These are phyloP conservation scores for Blastocystis sp. DNA, from an alignment of 352 stramenopile species.

Conservation along the genomic window DNA sequence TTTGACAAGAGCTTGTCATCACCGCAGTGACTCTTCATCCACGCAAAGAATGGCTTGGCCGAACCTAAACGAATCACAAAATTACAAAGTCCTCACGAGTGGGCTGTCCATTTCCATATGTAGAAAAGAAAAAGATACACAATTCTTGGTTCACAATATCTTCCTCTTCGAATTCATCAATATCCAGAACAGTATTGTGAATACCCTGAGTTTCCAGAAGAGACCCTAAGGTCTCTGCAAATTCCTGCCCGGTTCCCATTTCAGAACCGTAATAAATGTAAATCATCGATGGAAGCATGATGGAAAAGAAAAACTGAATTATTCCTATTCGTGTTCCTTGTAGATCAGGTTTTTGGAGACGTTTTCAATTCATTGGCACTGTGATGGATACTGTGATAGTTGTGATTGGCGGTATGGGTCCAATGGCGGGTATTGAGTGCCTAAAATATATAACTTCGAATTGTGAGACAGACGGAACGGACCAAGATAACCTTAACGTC, in stretches of 20 bases:
- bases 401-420: conserved; percentile 53
- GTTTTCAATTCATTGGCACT: not conserved
- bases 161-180: conserved; percentile 56
- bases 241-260: conserved; percentile 58
- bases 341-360: not conserved
- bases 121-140: conserved; percentile 65
- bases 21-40: conserved; percentile 63
- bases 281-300: conserved; percentile 12
- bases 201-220: conserved; percentile 38
- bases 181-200: conserved; percentile 48
- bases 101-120: conserved; percentile 54
- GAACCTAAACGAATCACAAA: not conserved
- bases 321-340: not conserved
- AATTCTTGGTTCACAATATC: conserved; percentile 55
- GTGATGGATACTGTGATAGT: conserved; percentile 33
- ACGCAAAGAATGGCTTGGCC: conserved; percentile 40
- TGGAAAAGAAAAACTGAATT: not conserved
- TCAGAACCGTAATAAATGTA: conserved; percentile 67
- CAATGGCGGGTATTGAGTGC: conserved; percentile 35
- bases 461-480: conserved; percentile 27
- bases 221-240: conserved; percentile 30
- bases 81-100: not conserved
- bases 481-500: conserved; percentile 49
- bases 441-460: conserved; percentile 38
- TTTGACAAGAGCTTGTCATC: not conserved